Base-by-base conservation (phyloP, 2,329 filamentous ascomycete species). In the Beauveria asiatica region DNA sequence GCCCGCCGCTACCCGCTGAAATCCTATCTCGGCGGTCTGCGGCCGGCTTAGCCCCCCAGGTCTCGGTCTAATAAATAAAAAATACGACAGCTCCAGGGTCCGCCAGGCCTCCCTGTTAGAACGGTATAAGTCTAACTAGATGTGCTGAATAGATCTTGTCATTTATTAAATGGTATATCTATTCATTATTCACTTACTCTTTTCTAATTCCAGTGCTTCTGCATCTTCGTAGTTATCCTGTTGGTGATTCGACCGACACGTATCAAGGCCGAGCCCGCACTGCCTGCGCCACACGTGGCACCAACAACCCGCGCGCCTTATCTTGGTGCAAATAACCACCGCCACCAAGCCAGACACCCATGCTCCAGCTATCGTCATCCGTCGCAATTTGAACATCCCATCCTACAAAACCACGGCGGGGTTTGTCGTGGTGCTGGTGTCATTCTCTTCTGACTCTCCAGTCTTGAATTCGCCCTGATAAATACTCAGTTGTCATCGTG, bases 1-100 rank as follows among this genome's bases (percentile, higher is more conserved):
- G 46, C 21, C 62, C 62, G 62, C 60, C 50, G 57, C 49, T 63
- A 63, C 44, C 62, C 62, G 62, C 62, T 63, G 53, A 19, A 61
- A 60, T 52, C 62, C 62, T 61, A 37, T 55, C 33, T 41, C 42
- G 42, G 49, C 42, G 25, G 11, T 41, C 42, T 30, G 49, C 42
- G 13, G 11, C 4, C 42, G 41, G 50, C 30, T n/a, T 37, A 52
- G 48, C 57, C 27, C 41, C 48, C 19, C 41, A 37, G 46, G 8
- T 39, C 39, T 59, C 57, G 57, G 57, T 21, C 37, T 33, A 58
- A 50, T 2, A 44, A 25, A 25, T 3, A 58, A 33, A 16, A n/a
- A 13, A n/a, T 37, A 37, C 13, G 11, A 37, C 33, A 3, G 5
- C 21, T 30, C 13, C 7, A 41, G 21, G 39, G 54, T 57, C 54